Base-by-base conservation (phyloP, 495 filamentous ascomycete genomes). In the Xylaria acuta region DNA sequence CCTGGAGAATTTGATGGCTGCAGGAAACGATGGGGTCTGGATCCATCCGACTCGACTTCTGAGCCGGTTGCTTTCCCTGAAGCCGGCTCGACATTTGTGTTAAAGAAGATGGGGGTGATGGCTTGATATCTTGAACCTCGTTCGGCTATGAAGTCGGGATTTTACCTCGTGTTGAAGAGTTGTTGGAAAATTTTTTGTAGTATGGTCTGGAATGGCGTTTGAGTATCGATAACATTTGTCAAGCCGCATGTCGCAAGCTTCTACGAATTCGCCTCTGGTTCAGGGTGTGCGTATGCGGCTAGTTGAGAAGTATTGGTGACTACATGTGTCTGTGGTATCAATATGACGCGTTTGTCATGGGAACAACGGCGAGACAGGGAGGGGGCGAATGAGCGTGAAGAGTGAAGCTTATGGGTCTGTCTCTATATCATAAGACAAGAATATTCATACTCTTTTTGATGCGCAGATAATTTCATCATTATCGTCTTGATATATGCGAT, bases 161-260 rank as follows among this genome's bases (percentile, higher is more conserved):
- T n/a, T n/a, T 9, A 60, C 38, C 9, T 38, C 32, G 5, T 59
- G 58, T 38, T 34, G 32, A 3, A 38, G 2, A n/a, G 18, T 12
- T 38, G 32, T 60, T 60, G 34, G 12, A 43, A 30, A 64, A 5
- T 43, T 64, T 16, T 16, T 30, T 20, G 38, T 64, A 43, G 38
- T 43, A 64, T 11, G 12, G 60, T 64, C 22, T 43, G n/a, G 22
- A 40, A 64, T 5, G n/a, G 60, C 18, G 38, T 64, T n/a, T 64
- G 60, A 18, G 6, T 36, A 32, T 60, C 3, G 32, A 11, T 40
- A 60, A 2, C 27, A n/a, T 38, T 40, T 38, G 58, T 60, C 20
- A 60, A 36, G 18, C 38, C 20, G 8, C 58, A 60, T 22, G 34
- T 60, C 58, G 58, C 58, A 38, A 4, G 58, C n/a, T 60, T 60